These are phyloP conservation scores for Picea sitchensis DNA, from an alignment of 75 land plant species.

Conservation along the genomic window DNA sequence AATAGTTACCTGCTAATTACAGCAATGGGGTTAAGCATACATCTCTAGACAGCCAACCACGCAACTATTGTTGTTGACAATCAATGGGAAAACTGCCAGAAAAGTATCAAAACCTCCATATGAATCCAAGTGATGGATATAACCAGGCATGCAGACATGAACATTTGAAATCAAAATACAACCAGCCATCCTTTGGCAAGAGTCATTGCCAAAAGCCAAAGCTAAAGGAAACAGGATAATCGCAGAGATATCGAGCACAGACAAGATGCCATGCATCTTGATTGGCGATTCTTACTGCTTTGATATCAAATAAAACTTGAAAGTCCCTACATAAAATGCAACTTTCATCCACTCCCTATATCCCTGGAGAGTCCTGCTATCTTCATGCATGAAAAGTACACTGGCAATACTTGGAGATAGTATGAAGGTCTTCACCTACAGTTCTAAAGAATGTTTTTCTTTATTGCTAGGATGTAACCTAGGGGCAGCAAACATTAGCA, in stretches of 20 bases:
- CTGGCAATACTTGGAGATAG: no score
- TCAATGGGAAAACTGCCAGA: neutral
- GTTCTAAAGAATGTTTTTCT: neutral
- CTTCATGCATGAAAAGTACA: no score
- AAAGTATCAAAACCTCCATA: neutral
- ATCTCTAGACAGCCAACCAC: neutral
- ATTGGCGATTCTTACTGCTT: neutral
- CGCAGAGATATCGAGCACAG: neutral
- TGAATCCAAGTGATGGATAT: neutral
- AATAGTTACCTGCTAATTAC: neutral
- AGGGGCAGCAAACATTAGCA: neutral
- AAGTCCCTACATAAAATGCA: no score
- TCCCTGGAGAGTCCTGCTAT: no score
- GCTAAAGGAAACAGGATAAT: neutral
- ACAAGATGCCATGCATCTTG: neutral
- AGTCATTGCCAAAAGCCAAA: no score
- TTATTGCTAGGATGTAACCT: neutral
- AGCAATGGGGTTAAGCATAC: neutral
- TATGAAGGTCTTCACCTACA: neutral
- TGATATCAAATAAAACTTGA: no score
- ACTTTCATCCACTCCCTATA: no score
- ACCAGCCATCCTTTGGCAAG: no score
- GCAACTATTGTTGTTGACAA: neutral
- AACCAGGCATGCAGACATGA: no score
- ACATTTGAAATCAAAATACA: no score